Evolutionary conservation across 140 eudicot species (phyloP), one percentile per base, ranked within the genome.

Genomic region (Bidens hawaiensis): DNA sequence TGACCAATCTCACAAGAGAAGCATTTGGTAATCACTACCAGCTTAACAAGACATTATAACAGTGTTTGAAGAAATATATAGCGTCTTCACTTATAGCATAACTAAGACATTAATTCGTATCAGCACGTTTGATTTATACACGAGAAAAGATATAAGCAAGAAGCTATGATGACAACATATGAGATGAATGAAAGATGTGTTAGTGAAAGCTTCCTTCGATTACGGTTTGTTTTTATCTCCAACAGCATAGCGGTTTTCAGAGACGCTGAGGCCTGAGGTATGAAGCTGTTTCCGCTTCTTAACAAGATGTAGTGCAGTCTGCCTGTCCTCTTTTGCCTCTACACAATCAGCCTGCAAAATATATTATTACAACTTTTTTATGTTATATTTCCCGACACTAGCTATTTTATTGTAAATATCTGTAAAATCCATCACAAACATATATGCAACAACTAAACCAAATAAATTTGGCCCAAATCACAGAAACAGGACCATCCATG

Each of bases 211-310:
- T 22, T 18, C 28, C 22, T 49, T 49, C 10, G 2, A 12, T 22
- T 51, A 23, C 12, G 16, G 33, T 51, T 22, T 9, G 27, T 15
- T 69, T 62, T 71, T 68, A 14, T 82, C 90, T 23, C 84, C 82
- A 50, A 89, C 95, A 0, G 51, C 65, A 55, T 38, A 85, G 5
- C 88, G 91, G 11, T 50, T 77, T 59, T 74, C 73, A 22, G 62
- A 56, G 3, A 67, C 47, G 36, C 77, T 67, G 52, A 82, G 57
- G 51, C 96, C 87, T 0, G 91, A 53, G 9, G 79, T 64, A 41
- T 89, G 97, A 64, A 89, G 88, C 68, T 80, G 97, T 69, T 81
- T 89, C 43, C 97, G 75, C 69, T 74, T 85, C 82, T 80, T 85
- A 53, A 85, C 83, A 3, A 82, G 88, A 67, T 78, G 79, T 24